Base-by-base conservation (phyloP, 2,329 filamentous ascomycete species). In the Colletotrichum euphorbiae region DNA sequence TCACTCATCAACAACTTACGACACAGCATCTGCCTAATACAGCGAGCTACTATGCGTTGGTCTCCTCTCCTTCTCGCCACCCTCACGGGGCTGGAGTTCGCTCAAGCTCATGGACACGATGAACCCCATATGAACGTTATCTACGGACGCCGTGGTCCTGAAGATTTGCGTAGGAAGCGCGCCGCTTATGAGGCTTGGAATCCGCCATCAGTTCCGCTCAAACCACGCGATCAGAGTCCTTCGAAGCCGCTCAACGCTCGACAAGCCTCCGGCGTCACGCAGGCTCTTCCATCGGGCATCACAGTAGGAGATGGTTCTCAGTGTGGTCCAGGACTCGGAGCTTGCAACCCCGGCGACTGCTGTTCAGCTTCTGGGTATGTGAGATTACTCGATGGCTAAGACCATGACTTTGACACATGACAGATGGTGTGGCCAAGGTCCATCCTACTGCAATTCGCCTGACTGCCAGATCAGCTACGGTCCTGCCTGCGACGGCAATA, bases 321-420 rank as follows among this genome's bases (percentile, higher is more conserved):
- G 28, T 80, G 78, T 28, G 78, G 78, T 3, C 59, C 71, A 2
- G 69, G 69, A 0, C 19, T 69, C 24, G 77, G 75, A 9, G 76
- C 72, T 48, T 80, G 78, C 59, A 70, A 74, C 2, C 43, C 68
- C 6, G 77, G 76, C 2, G 73, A 75, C 42, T 80, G 78, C 62
- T 80, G 78, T 64, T 80, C 78, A 1, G 21, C 72, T 4, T 74
- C 74, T 70, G 78, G 78, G 76, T 78, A 48, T 33, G 72, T 42
- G 19, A 6, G 3, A 6, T 4, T 24, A 3, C 28, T 13, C 4
- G 3, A 6, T 19, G 11, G 33, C 60, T 36, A 24, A n/a, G 3
- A 45, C 24, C 6, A 15, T 15, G 19, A 21, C 9, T 1, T 28
- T 69, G 58, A 69, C 19, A 12, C 0, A 5, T 1, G 6, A 8